Evolutionary conservation across 139 green algal species (phyloP).

Genomic region (Chlamydomonas asymmetrica): DNA sequence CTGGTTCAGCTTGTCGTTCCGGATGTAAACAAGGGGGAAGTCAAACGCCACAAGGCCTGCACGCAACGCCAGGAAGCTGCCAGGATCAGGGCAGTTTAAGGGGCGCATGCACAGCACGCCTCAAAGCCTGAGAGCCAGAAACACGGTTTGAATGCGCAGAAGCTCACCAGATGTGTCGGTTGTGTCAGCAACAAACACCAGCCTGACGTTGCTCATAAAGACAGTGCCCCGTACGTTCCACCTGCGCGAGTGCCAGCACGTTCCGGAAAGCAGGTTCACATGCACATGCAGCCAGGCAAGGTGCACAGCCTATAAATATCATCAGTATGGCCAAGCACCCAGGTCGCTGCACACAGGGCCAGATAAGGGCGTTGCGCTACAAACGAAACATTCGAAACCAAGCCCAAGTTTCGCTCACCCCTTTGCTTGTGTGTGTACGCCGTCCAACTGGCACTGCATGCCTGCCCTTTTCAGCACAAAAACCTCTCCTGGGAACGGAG

Average conservation of each 20-base stretch:
- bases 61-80: too few relatives aligned
- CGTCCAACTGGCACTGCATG: conserved; percentile 62
- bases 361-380: too few relatives aligned
- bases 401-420: conserved; percentile 75
- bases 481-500: conserved; percentile 60
- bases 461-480: conserved; percentile 60
- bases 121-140: background rate
- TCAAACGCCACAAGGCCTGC: conserved; percentile 78
- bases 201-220: conserved; percentile 69
- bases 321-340: background rate
- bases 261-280: background rate
- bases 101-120: background rate
- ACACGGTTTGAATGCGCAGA: background rate
- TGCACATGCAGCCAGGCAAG: background rate
- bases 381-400: background rate
- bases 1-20: conserved; percentile 85
- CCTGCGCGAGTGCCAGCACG: conserved; percentile 8
- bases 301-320: background rate
- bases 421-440: conserved; percentile 54
- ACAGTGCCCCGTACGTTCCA: conserved; percentile 53
- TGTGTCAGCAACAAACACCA: conserved; percentile 80
- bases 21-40: conserved; percentile 85
- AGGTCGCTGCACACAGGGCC: too few relatives aligned
- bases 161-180: conserved; percentile 51
- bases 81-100: background rate